Evolutionary conservation across 345 rosid species (phyloP).

Genomic region (Isatis tinctoria): DNA sequence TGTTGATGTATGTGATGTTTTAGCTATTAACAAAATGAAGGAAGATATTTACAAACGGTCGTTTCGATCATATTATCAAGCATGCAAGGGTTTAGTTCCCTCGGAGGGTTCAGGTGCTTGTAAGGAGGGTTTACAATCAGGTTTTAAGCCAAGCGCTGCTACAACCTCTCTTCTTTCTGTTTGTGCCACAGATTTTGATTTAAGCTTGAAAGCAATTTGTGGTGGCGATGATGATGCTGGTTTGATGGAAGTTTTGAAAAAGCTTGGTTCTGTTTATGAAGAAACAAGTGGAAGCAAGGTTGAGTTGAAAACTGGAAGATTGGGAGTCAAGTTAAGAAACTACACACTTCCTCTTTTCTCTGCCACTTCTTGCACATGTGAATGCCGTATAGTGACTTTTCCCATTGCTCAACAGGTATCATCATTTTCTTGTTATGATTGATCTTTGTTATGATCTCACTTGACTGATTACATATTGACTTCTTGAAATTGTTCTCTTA

Average conservation of each 20-base stretch:
- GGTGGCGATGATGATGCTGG: constrained; percentile 65
- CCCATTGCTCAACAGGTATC: constrained; percentile 81
- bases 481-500: constrained; percentile 21
- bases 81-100: constrained; percentile 62
- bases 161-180: constrained; percentile 73
- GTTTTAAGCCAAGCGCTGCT: constrained; percentile 67
- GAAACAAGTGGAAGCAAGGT: constrained; percentile 80
- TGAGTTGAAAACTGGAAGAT: constrained; percentile 48
- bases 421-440: background rate
- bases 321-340: constrained; percentile 63
- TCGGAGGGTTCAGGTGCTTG: constrained; percentile 84
- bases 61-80: constrained; percentile 70
- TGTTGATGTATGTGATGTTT: constrained; percentile 53
- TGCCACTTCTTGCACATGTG: constrained; percentile 69
- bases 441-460: background rate
- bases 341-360: constrained; percentile 76
- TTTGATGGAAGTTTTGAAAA: constrained; percentile 69
- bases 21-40: constrained; percentile 46
- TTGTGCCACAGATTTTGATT: too few species aligned
- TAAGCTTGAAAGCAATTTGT: constrained; percentile 62
- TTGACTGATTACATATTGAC: background rate
- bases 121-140: constrained; percentile 76
- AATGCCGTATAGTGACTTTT: constrained; percentile 57
- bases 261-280: constrained; percentile 66
- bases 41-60: constrained; percentile 62